Conservation (phyloP, 2,329 filamentous ascomycete genomes). For the Cercospora sesami region DNA sequence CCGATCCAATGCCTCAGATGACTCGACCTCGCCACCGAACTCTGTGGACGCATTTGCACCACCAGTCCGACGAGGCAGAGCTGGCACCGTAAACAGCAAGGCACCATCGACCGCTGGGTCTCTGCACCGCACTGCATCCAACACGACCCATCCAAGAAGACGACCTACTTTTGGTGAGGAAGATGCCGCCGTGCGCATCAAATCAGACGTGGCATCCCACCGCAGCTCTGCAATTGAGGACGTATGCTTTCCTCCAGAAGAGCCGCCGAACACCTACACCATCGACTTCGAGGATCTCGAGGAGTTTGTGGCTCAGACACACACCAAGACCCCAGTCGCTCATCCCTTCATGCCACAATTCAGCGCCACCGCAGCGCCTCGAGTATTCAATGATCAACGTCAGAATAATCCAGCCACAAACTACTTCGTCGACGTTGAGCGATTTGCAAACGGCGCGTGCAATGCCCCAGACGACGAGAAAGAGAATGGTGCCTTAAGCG, state of each 20-base stretch:
- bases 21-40: constrained; percentile 85
- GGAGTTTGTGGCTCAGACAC: constrained; percentile 72
- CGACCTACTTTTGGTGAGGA: constrained; percentile 61
- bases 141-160: constrained; percentile 57
- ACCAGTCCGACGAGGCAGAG: constrained; percentile 72
- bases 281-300: constrained; percentile 92
- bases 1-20: constrained; percentile 34
- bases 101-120: constrained; percentile 57
- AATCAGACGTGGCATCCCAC: constrained; percentile 60
- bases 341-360: constrained; percentile 43
- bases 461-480: constrained; percentile 43
- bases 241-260: constrained; percentile 82
- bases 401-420: constrained; percentile 25
- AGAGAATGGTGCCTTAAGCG: constrained; percentile 47
- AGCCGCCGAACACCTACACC: constrained; percentile 76
- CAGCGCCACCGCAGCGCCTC: constrained; percentile 37
- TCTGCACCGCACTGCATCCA: constrained; percentile 70
- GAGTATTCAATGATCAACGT: constrained; percentile 64
- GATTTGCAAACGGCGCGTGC: constrained; percentile 21
- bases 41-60: constrained; percentile 97
- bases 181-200: constrained; percentile 57
- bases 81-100: constrained; percentile 64
- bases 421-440: constrained; percentile 30
- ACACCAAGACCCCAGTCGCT: constrained; percentile 49
- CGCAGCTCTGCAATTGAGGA: constrained; percentile 79